Evolutionary conservation across 768 basidiomycete genomes (phyloP), one percentile per base, ranked within the genome.

Genomic region (Leucogyrophana mollusca): DNA sequence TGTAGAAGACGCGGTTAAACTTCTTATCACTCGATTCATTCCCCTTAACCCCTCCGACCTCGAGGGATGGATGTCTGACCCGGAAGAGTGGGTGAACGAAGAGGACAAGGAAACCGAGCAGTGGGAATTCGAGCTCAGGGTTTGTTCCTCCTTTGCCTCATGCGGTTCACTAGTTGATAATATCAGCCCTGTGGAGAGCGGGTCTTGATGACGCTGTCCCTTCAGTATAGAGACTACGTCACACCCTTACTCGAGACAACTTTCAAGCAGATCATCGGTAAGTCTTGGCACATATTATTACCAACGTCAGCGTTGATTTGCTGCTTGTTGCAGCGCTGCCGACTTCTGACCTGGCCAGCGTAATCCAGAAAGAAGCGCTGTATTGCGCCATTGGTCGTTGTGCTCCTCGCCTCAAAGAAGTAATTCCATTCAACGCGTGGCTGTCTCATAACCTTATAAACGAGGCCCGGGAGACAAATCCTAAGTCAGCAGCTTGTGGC

Each of bases 91-190:
- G 91, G 79, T 95, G 9, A 90, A 91, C 49, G 66, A 81, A 9
- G 93, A 97, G 65, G 91, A 92, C 48, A 85, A 84, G 52, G 92
- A 93, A 52, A 88, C 83, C 34, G 93, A 94, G 32, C 82, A 89
- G 47, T 97, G 94, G 94, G 87, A 94, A 56, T 97, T 79, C 57
- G 92, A 95, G 56, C 80, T 96, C 49, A 77, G 95, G 52, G 94
- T 95, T 57, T 22, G 85, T 66, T 27, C 27, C 49, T 2, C 36
- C 24, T n/a, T 35, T 34, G 46, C 48, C 18, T 49, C 16, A 27
- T 32, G 2, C 20, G 22, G n/a, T 4, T 43, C 10, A 11, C 2
- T 34, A 36, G 33, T 17, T 49, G 21, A 56, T 41, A 13, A 14
- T 34, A 16, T 9, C 49, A 97, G 95, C 85, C 94, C 1, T 95